Evolutionary conservation across 768 basidiomycete genomes (phyloP), one percentile per base, ranked within the genome.

Genomic region (Lactarius trivialis): DNA sequence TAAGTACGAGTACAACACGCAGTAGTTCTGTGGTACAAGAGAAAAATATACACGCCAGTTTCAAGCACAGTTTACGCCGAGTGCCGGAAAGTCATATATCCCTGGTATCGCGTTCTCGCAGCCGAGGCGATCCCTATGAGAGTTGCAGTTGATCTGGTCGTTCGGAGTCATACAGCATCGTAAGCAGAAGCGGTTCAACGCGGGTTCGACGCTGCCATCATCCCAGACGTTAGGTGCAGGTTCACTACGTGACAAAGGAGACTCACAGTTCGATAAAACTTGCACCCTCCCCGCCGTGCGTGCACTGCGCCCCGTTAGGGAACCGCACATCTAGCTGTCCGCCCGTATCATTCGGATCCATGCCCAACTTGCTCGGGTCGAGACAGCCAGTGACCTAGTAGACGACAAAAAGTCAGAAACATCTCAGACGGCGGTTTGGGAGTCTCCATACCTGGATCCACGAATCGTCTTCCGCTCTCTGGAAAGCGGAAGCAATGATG

Each of bases 221-320:
- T 43, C 41, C 9, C 51, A 19, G 34, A 33, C n/a, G 17, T 15
- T 12, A 30, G 26, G 1, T 2, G 2, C 30, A 3, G 30, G 30
- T 30, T 41, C 39, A 52, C 30, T 43, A 58, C 36, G 14, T 28
- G 32, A 28, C 0, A 5, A 8, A 26, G n/a, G 41, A 32, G 19
- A 15, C 79, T 66, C 61, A 81, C 81, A 75, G 73, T 68, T 81
- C 74, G 41, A 82, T 80, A 61, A 82, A 82, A 60, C 81, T 82
- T 41, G 79, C 78, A 6, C 76, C 79, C 49, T 75, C 77, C 5
- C 81, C 81, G 45, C 81, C 81, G 60, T 77, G 82, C 3, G 74
- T 74, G 70, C 81, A 82, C 54, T 79, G 78, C 24, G 81, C 81
- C n/a, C 81, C 81, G 55, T 82, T 76, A 1, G 80, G 81, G 66